Conservation (phyloP, 2,329 filamentous ascomycete genomes). For the Didymella pomorum region DNA sequence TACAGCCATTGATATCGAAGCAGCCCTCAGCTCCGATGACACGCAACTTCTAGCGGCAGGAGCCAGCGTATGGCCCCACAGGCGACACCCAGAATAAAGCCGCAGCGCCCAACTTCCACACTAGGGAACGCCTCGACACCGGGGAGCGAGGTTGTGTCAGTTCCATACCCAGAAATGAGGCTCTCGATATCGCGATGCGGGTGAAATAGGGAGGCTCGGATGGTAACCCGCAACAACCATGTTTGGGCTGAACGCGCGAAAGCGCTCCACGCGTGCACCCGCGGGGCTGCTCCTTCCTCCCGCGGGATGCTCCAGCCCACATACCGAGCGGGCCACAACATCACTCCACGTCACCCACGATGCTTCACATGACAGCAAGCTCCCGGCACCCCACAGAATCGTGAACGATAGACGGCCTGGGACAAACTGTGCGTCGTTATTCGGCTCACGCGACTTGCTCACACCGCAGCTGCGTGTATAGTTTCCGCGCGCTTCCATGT, state of each 20-base stretch:
- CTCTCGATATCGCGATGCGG: slow-evolving; percentile 11
- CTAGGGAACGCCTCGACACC: slow-evolving; percentile 12
- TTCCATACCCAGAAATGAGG: slow-evolving; percentile 7
- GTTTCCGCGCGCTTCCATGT: neutral
- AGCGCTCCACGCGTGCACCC: slow-evolving; percentile 3
- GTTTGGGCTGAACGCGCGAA: neutral
- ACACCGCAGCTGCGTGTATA: neutral
- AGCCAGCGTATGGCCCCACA: slow-evolving; percentile 17
- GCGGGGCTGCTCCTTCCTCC: slow-evolving; percentile 16
- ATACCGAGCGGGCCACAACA: neutral
- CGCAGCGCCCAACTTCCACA: slow-evolving; percentile 18
- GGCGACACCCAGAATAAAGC: slow-evolving; percentile 14
- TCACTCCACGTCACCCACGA: neutral
- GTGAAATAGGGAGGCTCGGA: slow-evolving; percentile 18
- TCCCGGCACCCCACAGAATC: slow-evolving; percentile 6
- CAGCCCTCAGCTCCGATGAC: slow-evolving; percentile 14
- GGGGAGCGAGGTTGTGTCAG: slow-evolving; percentile 5
- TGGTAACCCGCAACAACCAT: neutral
- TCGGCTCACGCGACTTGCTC: neutral
- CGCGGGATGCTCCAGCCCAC: slow-evolving; percentile 14
- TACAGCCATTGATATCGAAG: neutral
- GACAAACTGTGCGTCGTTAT: no score
- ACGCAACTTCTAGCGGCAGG: slow-evolving; percentile 11
- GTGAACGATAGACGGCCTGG: no score
- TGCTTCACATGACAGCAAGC: slow-evolving; percentile 1